A percentile compares a stretch with the other conserved stretches of the same genome.
Evolutionary conservation across 1,139 yeast species (phyloP).

Genomic region (Geotrichum reessii): DNA sequence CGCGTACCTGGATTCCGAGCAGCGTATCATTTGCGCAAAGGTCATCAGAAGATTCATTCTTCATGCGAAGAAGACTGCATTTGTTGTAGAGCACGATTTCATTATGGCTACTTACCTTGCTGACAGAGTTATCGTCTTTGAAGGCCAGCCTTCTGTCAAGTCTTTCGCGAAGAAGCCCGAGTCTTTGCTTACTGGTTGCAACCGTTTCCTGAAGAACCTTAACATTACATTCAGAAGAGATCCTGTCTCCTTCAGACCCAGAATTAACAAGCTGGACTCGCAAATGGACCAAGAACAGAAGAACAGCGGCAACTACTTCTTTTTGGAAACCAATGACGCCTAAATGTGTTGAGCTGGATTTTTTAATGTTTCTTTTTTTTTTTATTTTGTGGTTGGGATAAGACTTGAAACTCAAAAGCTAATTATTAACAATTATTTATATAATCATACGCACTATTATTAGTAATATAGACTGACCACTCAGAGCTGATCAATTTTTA

Average conservation of each 20-base stretch:
- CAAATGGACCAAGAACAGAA: constrained; percentile 99
- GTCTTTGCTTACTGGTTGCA: constrained; percentile 92
- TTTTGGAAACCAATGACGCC: constrained; percentile 61
- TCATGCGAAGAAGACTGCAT: constrained; percentile 96
- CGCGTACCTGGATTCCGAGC: constrained; percentile 97
- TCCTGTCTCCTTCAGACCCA: constrained; percentile 95
- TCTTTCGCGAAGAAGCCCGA: constrained; percentile 85
- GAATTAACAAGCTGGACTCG: constrained; percentile 94
- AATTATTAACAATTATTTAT: background rate
- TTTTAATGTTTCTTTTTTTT: constrained; percentile 2
- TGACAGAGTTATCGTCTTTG: constrained; percentile 96
- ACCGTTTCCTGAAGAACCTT: constrained; percentile 90
- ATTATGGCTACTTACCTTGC: constrained; percentile 99
- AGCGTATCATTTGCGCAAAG: constrained; percentile 97
- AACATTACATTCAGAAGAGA: constrained; percentile 98
- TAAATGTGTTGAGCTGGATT: constrained; percentile 12
- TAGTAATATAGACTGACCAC: background rate
- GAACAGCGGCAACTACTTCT: constrained; percentile 84
- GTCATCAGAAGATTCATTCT: constrained; percentile 94
- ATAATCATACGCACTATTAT: background rate
- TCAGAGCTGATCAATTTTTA: constrained; percentile 5
- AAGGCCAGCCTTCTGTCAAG: constrained; percentile 82
- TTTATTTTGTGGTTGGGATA: background rate
- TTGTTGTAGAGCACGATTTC: constrained; percentile 98
- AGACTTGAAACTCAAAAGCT: background rate